Percentiles rank a stretch among this genome's conserved stretches.
These are phyloP conservation scores for Huntiella moniliformis DNA, from an alignment of 2,329 filamentous ascomycete genomes.

Conservation along the genomic window DNA sequence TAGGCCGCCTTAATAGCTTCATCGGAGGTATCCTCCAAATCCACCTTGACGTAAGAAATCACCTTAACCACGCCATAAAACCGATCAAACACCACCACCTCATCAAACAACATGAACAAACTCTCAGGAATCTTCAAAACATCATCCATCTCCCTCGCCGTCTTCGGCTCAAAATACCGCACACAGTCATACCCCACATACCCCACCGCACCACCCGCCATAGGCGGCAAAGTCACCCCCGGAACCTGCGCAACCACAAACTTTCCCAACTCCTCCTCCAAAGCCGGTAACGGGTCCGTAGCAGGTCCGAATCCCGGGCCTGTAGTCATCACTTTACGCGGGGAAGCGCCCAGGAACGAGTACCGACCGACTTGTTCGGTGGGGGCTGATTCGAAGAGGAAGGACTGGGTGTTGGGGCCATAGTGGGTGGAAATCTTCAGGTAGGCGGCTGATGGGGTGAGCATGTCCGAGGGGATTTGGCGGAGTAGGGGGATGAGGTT, in stretches of 20 bases:
- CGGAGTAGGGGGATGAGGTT: slow-evolving; percentile 71
- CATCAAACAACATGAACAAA: slow-evolving; percentile 93
- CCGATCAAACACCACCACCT: slow-evolving; percentile 82
- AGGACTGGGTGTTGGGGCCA: slow-evolving; percentile 53
- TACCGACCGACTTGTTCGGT: slow-evolving; percentile 88
- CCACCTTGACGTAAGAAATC: slow-evolving; percentile 72
- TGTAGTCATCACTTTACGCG: slow-evolving; percentile 65
- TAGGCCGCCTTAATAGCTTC: slow-evolving; percentile 40
- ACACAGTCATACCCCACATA: slow-evolving; percentile 98
- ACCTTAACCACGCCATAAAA: slow-evolving; percentile 88
- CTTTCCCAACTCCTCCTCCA: slow-evolving; percentile 63
- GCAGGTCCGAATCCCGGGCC: slow-evolving; percentile 73
- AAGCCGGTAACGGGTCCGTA: slow-evolving; percentile 63
- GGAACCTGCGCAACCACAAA: slow-evolving; percentile 70
- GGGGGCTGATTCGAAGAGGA: slow-evolving; percentile 88
- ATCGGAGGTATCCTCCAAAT: slow-evolving; percentile 32
- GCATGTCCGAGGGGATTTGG: slow-evolving; percentile 75
- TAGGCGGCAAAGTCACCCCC: slow-evolving; percentile 60
- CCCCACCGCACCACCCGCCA: slow-evolving; percentile 84
- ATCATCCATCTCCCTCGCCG: slow-evolving; percentile 65
- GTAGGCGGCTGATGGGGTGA: slow-evolving; percentile 90
- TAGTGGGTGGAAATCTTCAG: slow-evolving; percentile 69
- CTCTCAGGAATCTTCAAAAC: slow-evolving; percentile 78
- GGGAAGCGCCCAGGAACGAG: slow-evolving; percentile 78
- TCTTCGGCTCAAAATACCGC: slow-evolving; percentile 94